Conservation (phyloP, 352 stramenopile genomes). For the Nothophytophthora sp. region DNA sequence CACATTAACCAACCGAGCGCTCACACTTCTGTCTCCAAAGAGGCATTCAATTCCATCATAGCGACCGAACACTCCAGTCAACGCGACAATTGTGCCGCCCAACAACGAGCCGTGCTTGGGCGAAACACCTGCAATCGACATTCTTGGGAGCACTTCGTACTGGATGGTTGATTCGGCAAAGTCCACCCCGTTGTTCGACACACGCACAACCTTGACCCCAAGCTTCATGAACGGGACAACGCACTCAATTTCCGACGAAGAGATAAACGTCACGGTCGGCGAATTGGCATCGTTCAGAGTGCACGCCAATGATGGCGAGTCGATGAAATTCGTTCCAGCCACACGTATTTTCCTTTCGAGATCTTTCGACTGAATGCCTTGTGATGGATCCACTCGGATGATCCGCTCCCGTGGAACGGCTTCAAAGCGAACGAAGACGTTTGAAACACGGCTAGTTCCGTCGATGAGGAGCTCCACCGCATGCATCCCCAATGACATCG, state of each 20-base stretch:
- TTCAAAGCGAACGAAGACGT: constrained; percentile 34
- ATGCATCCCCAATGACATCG: constrained; percentile 27
- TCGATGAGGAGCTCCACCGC: constrained; percentile 32
- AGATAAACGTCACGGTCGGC: constrained; percentile 38
- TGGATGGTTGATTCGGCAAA: constrained; percentile 22
- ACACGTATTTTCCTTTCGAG: constrained; percentile 31
- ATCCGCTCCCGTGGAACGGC: constrained; percentile 35
- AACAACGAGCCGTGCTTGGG: constrained; percentile 27
- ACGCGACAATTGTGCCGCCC: constrained; percentile 40
- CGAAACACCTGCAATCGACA: constrained; percentile 36
- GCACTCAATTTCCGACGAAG: constrained; percentile 49
- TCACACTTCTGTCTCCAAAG: constrained; percentile 34
- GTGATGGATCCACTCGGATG: constrained; percentile 19
- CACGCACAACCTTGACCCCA: constrained; percentile 36
- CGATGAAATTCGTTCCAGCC: constrained; percentile 48
- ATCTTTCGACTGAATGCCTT: constrained; percentile 21
- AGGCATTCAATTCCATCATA: constrained; percentile 36
- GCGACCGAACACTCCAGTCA: constrained; percentile 39
- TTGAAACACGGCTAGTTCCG: constrained; percentile 11
- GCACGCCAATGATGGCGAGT: constrained; percentile 43
- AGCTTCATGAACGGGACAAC: constrained; percentile 45
- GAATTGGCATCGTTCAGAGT: constrained; percentile 39
- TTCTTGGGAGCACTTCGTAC: constrained; percentile 36
- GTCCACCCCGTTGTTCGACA: constrained; percentile 67
- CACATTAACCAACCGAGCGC: constrained; percentile 17